Percentiles rank a stretch among this genome's conserved stretches.
These are phyloP conservation scores for Exophiala mesophila DNA, from an alignment of 2,329 filamentous ascomycete species.

Conservation along the genomic window DNA sequence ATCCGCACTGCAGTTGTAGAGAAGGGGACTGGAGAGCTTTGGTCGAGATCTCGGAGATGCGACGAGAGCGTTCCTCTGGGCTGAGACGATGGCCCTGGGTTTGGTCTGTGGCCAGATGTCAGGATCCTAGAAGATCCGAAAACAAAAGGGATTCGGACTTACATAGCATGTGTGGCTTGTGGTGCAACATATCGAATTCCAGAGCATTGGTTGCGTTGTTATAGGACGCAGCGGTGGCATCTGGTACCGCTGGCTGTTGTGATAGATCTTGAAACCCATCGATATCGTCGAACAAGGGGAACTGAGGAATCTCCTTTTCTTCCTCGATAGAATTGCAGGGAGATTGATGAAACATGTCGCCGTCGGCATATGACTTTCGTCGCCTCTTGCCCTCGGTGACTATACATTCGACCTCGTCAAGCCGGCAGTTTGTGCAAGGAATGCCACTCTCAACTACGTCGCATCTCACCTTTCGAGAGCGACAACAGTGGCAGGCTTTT, in stretches of 20 bases:
- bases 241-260: slow-evolving; percentile 1
- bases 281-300: slow-evolving; percentile 29
- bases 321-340: slow-evolving; percentile 23
- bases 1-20: slow-evolving; percentile 29
- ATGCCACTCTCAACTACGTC: slow-evolving; percentile 83
- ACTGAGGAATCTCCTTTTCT: slow-evolving; percentile 20
- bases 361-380: slow-evolving; percentile 57
- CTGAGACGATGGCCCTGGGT: slow-evolving; percentile 41
- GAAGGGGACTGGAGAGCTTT: slow-evolving; percentile 34
- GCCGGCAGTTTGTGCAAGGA: slow-evolving; percentile 79
- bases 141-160: slow-evolving; percentile 32
- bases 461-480: slow-evolving; percentile 85
- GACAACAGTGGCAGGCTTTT: slow-evolving; percentile 82
- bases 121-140: slow-evolving; percentile 2
- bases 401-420: slow-evolving; percentile 49
- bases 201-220: slow-evolving; percentile 29
- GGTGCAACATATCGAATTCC: slow-evolving; percentile 44
- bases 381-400: slow-evolving; percentile 78
- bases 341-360: slow-evolving; percentile 20
- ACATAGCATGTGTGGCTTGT: slow-evolving; percentile 63
- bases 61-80: slow-evolving; percentile 43
- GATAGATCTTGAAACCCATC: slow-evolving; percentile 23
- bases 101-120: slow-evolving; percentile 40
- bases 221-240: background rate
- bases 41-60: slow-evolving; percentile 39